These are phyloP conservation scores for Neurospora tetraspora DNA, from an alignment of 495 filamentous ascomycete genomes.

Conservation along the genomic window DNA sequence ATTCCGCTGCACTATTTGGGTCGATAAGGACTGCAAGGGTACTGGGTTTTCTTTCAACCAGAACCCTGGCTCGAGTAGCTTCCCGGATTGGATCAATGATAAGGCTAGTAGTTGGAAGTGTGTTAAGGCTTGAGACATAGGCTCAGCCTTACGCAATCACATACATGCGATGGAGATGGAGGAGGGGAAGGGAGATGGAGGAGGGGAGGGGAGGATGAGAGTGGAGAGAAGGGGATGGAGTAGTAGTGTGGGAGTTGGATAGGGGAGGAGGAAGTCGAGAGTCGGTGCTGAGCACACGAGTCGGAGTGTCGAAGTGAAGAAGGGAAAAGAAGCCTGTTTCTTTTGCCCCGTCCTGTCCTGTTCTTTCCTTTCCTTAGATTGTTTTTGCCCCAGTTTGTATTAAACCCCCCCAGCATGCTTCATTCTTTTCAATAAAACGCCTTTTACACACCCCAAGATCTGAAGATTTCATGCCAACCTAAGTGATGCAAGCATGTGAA, in stretches of 20 bases:
- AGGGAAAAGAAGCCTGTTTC: neutral
- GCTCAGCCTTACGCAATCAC: too few relatives aligned
- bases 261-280: neutral
- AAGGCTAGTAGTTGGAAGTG: constrained; percentile 12
- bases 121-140: too few relatives aligned
- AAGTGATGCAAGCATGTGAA: neutral
- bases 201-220: neutral
- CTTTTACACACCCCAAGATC: neutral
- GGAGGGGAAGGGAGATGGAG: neutral
- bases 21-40: constrained; percentile 10
- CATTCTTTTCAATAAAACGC: neutral
- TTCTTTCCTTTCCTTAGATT: neutral
- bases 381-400: neutral
- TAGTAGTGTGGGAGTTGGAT: neutral
- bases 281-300: neutral
- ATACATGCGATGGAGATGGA: neutral
- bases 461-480: neutral
- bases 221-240: neutral
- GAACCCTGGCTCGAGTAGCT: neutral
- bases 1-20: constrained; percentile 14
- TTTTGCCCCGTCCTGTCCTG: neutral
- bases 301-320: neutral
- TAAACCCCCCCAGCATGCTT: neutral
- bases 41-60: constrained; percentile 5
- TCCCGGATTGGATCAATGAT: constrained; percentile 10